Evolutionary conservation across 192 early-diverging fungal genomes (phyloP).

Genomic region (Coemansia pectinata): DNA sequence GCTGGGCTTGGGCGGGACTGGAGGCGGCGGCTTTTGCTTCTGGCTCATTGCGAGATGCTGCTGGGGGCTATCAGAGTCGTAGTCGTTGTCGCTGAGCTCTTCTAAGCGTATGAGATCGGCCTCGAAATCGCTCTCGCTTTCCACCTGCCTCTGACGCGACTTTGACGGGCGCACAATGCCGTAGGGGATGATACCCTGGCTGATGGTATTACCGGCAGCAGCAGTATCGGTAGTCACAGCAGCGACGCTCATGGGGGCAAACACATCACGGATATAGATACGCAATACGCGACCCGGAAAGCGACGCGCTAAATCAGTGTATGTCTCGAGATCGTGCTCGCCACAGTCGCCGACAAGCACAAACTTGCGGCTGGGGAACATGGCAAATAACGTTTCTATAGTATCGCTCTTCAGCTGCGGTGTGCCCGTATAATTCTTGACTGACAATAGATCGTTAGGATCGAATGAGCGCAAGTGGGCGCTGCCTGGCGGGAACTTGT

Average conservation of each 20-base stretch:
- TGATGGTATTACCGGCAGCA: conserved; percentile 19
- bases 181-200: conserved; percentile 22
- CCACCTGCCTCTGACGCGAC: background rate
- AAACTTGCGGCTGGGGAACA: conserved; percentile 81
- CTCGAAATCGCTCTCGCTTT: background rate
- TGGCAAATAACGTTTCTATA: conserved; percentile 55
- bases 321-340: conserved; percentile 85
- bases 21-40: conserved; percentile 13
- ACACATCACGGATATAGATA: conserved; percentile 81
- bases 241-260: conserved; percentile 42
- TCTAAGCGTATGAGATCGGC: conserved; percentile 12
- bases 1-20: conserved; percentile 43
- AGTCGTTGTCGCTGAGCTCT: background rate
- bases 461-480: conserved; percentile 70
- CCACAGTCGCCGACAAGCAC: conserved; percentile 91
- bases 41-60: background rate
- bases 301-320: conserved; percentile 63
- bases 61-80: background rate
- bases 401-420: conserved; percentile 58
- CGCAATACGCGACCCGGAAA: conserved; percentile 73
- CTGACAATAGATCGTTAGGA: conserved; percentile 60
- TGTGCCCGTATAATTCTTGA: conserved; percentile 57
- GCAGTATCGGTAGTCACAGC: conserved; percentile 39
- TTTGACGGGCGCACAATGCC: conserved; percentile 35
- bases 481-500: conserved; percentile 80